Evolutionary conservation across 306 rosid genomes (phyloP).

Genomic region (Macrotyloma uniflorum): DNA sequence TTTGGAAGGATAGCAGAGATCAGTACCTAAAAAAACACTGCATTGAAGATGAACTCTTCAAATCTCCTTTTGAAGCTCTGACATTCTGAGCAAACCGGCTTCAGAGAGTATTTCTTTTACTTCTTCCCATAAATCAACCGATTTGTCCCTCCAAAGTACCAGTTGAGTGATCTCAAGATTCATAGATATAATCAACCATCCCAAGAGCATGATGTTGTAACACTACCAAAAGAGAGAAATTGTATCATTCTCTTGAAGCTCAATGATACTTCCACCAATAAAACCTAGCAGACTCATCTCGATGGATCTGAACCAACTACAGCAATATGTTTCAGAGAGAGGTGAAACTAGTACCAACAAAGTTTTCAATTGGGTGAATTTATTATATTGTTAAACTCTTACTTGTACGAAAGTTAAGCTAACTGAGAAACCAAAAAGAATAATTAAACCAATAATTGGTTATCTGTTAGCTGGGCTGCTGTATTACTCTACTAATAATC

Average conservation of each 20-base stretch:
- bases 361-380: not conserved
- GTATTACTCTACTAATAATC: too few relatives aligned
- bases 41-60: too few relatives aligned
- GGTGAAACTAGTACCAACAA: not conserved
- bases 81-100: too few relatives aligned
- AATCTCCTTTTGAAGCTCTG: too few relatives aligned
- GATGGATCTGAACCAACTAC: not conserved
- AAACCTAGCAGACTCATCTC: not conserved
- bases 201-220: not conserved
- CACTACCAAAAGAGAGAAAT: not conserved
- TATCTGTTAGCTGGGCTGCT: not conserved
- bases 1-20: too few relatives aligned
- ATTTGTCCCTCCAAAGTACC: not conserved
- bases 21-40: too few relatives aligned
- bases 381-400: too few relatives aligned
- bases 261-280: too few relatives aligned
- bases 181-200: not conserved
- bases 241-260: not conserved
- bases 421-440: not conserved
- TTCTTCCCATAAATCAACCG: not conserved
- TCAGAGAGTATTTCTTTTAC: not conserved
- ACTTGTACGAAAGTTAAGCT: not conserved
- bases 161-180: not conserved
- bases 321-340: not conserved
- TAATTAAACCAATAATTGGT: too few relatives aligned